A percentile compares a stretch with the other conserved stretches of the same genome.
phyloP scores from a whole-genome alignment of 2,329 filamentous ascomycete species.

The Hypoxylon sp. region DNA sequence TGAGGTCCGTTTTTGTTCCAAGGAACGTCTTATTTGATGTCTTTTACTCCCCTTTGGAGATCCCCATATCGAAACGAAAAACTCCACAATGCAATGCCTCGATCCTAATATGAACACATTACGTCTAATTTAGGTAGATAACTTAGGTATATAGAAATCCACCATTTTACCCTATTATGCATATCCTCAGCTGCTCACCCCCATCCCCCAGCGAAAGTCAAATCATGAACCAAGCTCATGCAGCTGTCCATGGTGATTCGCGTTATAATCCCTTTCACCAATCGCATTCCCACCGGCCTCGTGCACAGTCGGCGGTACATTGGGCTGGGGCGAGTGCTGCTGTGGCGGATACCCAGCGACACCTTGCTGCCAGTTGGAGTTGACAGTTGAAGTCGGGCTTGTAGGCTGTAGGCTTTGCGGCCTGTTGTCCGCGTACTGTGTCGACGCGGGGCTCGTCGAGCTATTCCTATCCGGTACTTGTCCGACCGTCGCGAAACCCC shows the following conservation, averaged over 20 bases:
- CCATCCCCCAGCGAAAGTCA: background rate
- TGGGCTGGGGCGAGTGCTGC: constrained; percentile 46
- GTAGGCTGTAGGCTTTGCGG: constrained; percentile 44
- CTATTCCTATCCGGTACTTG: constrained; percentile 47
- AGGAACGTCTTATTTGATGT: background rate
- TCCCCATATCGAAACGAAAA: background rate
- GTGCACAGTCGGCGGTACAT: constrained; percentile 54
- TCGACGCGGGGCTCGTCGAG: constrained; percentile 52
- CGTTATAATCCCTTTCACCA: constrained; percentile 51
- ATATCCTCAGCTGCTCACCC: background rate
- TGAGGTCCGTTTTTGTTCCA: background rate
- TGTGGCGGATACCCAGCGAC: constrained; percentile 31
- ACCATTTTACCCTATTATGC: background rate
- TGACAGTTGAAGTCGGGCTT: constrained; percentile 50
- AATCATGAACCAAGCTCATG: constrained; percentile 57
- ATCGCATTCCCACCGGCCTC: constrained; percentile 58
- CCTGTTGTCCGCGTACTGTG: constrained; percentile 43
- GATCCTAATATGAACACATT: background rate
- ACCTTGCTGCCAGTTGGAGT: constrained; percentile 45
- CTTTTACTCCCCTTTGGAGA: background rate
- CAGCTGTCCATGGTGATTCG: constrained; percentile 58
- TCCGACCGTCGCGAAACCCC: constrained; percentile 44
- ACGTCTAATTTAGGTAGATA: background rate
- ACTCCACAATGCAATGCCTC: constrained; percentile 3
- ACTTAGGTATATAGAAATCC: background rate